Conservation (phyloP, 176 grass and related monocot genomes). For the Bonia amplexicaulis region DNA sequence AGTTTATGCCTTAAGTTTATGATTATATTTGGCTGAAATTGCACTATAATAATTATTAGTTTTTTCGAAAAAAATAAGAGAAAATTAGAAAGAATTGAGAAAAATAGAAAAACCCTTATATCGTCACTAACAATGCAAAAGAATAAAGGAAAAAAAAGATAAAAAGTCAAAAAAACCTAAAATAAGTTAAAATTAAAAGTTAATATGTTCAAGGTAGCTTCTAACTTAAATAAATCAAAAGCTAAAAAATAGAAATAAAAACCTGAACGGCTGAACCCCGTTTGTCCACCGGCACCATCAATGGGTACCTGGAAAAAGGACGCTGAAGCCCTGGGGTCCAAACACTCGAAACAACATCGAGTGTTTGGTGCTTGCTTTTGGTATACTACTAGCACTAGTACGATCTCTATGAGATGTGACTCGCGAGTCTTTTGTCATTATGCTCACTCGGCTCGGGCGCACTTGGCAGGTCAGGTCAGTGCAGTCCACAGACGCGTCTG, state of each 20-base stretch:
- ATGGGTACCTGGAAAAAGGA: constrained; percentile 7
- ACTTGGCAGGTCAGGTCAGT: background rate
- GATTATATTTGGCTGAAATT: too few relatives aligned
- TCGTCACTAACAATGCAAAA: too few relatives aligned
- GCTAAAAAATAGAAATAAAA: too few relatives aligned
- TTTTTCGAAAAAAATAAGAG: too few relatives aligned
- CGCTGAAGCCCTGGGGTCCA: constrained; percentile 15
- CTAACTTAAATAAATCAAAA: too few relatives aligned
- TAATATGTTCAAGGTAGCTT: too few relatives aligned
- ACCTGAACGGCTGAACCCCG: background rate
- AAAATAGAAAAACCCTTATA: too few relatives aligned
- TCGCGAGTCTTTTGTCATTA: background rate
- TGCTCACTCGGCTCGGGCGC: background rate
- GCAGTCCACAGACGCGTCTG: constrained; percentile 23
- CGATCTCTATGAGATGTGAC: background rate
- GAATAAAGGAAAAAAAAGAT: too few relatives aligned
- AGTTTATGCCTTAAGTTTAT: too few relatives aligned
- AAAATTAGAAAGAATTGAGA: too few relatives aligned
- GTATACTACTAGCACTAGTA: background rate
- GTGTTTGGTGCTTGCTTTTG: constrained; percentile 13
- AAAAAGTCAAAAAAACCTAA: too few relatives aligned
- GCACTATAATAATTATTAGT: accelerated
- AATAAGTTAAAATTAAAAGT: too few relatives aligned
- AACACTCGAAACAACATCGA: constrained; percentile 7
- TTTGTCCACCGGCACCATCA: constrained; percentile 23